Evolutionary conservation across 108 stramenopile species (phyloP), one percentile per base, ranked within the genome.

Genomic region (Bacterosira constricta): DNA sequence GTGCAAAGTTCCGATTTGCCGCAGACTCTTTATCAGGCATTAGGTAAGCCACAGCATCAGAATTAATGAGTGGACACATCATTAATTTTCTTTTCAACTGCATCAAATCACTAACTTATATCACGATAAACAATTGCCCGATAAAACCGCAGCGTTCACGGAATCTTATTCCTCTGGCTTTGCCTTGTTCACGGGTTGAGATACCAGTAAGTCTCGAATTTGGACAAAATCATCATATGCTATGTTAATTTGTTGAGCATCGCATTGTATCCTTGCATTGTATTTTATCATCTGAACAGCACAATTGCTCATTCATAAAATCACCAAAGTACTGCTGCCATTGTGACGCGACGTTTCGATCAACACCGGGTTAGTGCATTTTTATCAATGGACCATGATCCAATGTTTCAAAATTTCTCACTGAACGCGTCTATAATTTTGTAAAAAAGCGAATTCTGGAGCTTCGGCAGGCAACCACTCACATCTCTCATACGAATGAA

Each of bases 161-260:
- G 83, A n/a, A 79, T 90, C 31, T 58, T 91, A 20, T 81, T 90
- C 36, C 57, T 91, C 25, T 91, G 87, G 85, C 69, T 88, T 1
- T 89, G 87, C 44, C 75, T 94, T 29, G 79, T 91, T 47, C 83
- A 91, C 13, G 90, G 90, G 2, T 68, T 94, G 53, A 78, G 89
- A 29, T 94, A 87, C 66, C 90, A 94, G 77, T 78, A 29, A 78
- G 75, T 69, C 61, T 27, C 15, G 29, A 6, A 34, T 20, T 45
- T 30, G 2, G n/a, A 1, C 15, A 37, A 54, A n/a, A 36, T 38
- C 36, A n/a, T n/a, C n/a, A n/a, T n/a, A n/a, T n/a, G n/a, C n/a
- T n/a, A n/a, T n/a, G n/a, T n/a, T n/a, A n/a, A n/a, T n/a, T n/a
- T n/a, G n/a, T n/a, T n/a, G n/a, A n/a, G n/a, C n/a, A 34, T 37